These are phyloP conservation scores for Trichosporon ovoides DNA, from an alignment of 1,284 basidiomycete species.

Conservation along the genomic window DNA sequence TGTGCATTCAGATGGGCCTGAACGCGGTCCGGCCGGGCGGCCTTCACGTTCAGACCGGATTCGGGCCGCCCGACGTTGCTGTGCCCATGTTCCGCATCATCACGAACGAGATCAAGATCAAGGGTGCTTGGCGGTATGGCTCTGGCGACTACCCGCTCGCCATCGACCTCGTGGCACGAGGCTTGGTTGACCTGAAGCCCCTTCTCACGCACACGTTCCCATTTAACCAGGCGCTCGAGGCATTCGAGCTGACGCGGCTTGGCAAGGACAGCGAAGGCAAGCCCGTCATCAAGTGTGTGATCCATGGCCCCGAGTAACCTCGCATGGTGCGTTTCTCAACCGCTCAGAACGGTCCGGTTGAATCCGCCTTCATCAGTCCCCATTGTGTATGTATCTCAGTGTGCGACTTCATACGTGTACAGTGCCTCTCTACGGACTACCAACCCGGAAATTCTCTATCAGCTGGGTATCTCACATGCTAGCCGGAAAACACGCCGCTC, in stretches of 20 bases:
- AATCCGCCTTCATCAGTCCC: no score
- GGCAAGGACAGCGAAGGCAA: slow-evolving; percentile 68
- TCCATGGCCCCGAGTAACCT: slow-evolving; percentile 41
- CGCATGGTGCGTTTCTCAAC: no score
- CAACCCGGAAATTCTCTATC: not conserved
- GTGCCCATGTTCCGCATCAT: slow-evolving; percentile 45
- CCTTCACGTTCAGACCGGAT: slow-evolving; percentile 45
- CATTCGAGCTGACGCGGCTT: slow-evolving; percentile 54
- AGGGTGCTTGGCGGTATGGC: slow-evolving; percentile 47
- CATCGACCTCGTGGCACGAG: slow-evolving; percentile 55
- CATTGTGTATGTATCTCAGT: no score
- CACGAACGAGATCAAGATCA: slow-evolving; percentile 45
- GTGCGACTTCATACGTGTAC: no score
- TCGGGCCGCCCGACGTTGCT: slow-evolving; percentile 41
- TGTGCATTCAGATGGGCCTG: slow-evolving; percentile 58
- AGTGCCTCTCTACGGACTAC: not conserved
- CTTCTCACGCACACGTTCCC: slow-evolving; percentile 58
- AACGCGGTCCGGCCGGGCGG: slow-evolving; percentile 57
- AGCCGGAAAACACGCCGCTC: slow-evolving; percentile 26
- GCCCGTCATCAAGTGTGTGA: slow-evolving; percentile 45
- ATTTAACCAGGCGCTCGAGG: slow-evolving; percentile 54
- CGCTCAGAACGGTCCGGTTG: no score
- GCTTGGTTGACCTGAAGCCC: slow-evolving; percentile 54
- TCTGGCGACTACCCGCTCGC: slow-evolving; percentile 50
- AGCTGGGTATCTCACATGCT: not conserved